phyloP scores from a whole-genome alignment of 106 monocot genomes.

The Ottelia alismoides region DNA sequence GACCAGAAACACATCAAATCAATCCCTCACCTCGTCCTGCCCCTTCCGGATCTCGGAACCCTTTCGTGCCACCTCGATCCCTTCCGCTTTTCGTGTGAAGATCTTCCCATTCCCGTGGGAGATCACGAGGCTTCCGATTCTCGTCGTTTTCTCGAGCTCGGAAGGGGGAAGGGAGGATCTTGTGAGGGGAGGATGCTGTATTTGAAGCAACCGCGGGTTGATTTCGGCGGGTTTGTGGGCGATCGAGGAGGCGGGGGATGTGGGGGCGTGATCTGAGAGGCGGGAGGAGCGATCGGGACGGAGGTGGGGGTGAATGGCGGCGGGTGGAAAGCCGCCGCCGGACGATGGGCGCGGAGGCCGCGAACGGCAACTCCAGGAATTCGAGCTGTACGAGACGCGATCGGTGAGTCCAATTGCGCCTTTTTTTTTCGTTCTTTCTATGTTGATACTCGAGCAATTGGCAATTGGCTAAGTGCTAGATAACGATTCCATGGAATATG shows the following conservation, averaged over 20 bases:
- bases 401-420: constrained; percentile 17
- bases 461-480: too few species aligned
- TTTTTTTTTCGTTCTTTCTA: neutral
- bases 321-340: neutral
- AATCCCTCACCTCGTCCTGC: too few species aligned
- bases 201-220: constrained; percentile 3
- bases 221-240: too few species aligned
- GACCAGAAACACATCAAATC: too few species aligned
- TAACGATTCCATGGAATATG: neutral
- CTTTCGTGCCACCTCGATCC: too few species aligned
- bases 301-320: constrained; percentile 7
- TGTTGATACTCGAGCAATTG: neutral
- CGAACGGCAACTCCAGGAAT: constrained; percentile 59
- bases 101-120: too few species aligned
- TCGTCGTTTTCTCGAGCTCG: neutral
- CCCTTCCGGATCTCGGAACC: too few species aligned
- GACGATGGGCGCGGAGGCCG: constrained; percentile 11
- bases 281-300: neutral
- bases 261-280: constrained; percentile 1
- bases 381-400: constrained; percentile 65
- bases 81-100: too few species aligned
- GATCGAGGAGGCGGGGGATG: neutral
- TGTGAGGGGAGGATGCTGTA: constrained; percentile 11
- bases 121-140: too few species aligned
- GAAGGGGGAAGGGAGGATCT: too few species aligned